Evolutionary conservation across 305 asterid genomes (phyloP).

Genomic region (Andrographis paniculata): DNA sequence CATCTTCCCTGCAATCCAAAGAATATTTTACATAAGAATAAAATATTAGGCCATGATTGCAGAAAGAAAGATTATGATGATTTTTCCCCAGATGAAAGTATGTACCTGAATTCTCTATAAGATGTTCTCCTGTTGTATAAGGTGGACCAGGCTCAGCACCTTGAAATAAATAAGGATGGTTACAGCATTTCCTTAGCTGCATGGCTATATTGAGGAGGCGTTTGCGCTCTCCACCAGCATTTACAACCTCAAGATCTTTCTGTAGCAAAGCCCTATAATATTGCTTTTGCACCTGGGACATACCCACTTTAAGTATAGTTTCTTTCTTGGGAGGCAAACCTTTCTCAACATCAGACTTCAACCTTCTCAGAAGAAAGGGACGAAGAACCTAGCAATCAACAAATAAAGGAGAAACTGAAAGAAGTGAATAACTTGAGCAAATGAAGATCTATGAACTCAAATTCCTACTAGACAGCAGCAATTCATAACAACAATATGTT

Average conservation of each 20-base stretch:
- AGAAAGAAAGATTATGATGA: not conserved
- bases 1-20: slow-evolving; percentile 96
- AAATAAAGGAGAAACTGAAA: no score
- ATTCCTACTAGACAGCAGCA: no score
- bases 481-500: no score
- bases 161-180: slow-evolving; percentile 97
- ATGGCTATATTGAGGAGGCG: slow-evolving; percentile 95
- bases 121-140: slow-evolving; percentile 85
- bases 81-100: not conserved
- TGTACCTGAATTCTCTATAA: slow-evolving; percentile 89
- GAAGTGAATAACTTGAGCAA: no score
- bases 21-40: no score
- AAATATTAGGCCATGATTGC: slow-evolving; percentile 11
- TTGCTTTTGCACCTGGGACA: slow-evolving; percentile 99
- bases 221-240: slow-evolving; percentile 99
- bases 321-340: slow-evolving; percentile 99
- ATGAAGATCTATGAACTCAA: no score
- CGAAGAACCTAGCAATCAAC: slow-evolving; percentile 55
- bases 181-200: slow-evolving; percentile 98
- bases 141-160: slow-evolving; percentile 99
- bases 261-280: slow-evolving; percentile 87
- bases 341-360: slow-evolving; percentile 53
- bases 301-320: slow-evolving; percentile 97
- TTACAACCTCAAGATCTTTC: slow-evolving; percentile 98
- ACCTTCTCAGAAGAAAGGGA: slow-evolving; percentile 35